phyloP scores from a whole-genome alignment of 2,329 filamentous ascomycete genomes.

The Fusarium citri region DNA sequence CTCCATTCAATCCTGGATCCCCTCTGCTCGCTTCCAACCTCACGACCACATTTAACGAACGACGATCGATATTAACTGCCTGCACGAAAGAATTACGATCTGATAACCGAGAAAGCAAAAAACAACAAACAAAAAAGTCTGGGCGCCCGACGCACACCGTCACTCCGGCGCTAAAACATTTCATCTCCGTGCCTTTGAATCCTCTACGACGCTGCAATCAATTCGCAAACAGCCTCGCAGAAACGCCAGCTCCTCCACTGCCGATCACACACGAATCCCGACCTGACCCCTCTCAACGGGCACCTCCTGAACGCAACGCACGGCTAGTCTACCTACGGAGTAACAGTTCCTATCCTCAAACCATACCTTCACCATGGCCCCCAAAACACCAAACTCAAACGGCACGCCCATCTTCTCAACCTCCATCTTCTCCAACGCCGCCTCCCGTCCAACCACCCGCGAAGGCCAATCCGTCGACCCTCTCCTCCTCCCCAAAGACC shows the following conservation, averaged over 20 bases:
- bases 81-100: background rate
- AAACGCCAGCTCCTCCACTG: conserved; percentile 27
- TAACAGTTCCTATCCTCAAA: background rate
- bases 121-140: background rate
- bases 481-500: conserved; percentile 56
- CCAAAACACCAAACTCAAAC: conserved; percentile 44
- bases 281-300: conserved; percentile 6
- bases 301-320: conserved; percentile 18
- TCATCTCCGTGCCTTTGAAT: background rate
- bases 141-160: conserved; percentile 9
- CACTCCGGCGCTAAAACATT: background rate
- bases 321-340: conserved; percentile 8
- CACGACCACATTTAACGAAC: background rate
- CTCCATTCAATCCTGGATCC: conserved; percentile 1
- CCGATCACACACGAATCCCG: conserved; percentile 22
- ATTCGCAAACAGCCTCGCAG: conserved; percentile 21
- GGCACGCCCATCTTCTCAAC: conserved; percentile 53
- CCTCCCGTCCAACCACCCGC: conserved; percentile 53
- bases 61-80: conserved; percentile 2
- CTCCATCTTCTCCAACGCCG: conserved; percentile 50
- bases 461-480: conserved; percentile 51
- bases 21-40: background rate
- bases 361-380: conserved; percentile 27
- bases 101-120: background rate
- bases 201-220: conserved; percentile 24